Evolutionary conservation across 106 monocot genomes (phyloP).

Genomic region (Dendrobium chrysotoxum): DNA sequence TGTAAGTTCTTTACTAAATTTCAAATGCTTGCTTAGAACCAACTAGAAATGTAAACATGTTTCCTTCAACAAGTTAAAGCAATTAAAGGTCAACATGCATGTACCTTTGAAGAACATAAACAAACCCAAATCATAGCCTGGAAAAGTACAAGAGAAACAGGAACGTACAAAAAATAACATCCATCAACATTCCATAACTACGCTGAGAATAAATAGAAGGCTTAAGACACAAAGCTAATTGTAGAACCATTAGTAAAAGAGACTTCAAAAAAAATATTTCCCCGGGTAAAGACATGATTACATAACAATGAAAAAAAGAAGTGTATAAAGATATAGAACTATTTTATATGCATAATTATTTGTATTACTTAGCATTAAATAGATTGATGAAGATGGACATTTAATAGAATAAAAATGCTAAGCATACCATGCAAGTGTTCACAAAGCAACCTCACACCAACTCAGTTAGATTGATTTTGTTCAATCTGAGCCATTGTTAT

Average conservation of each 20-base stretch:
- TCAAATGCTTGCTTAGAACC: constrained; percentile 98
- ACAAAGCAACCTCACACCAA: no score
- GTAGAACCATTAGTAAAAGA: background rate
- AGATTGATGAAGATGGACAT: no score
- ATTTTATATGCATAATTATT: no score
- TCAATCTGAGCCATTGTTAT: no score
- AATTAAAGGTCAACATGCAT: background rate
- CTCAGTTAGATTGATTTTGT: no score
- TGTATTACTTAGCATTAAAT: no score
- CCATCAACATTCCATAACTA: background rate
- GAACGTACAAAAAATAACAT: background rate
- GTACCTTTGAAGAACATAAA: background rate
- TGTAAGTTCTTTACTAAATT: constrained; percentile 85
- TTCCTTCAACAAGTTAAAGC: constrained; percentile 43
- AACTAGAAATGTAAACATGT: constrained; percentile 85
- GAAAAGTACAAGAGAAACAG: background rate
- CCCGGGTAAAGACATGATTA: background rate
- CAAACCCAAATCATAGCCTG: background rate
- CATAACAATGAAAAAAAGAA: no score
- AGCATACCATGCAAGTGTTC: no score
- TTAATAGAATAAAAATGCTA: no score
- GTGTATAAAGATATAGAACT: no score
- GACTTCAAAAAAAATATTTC: background rate
- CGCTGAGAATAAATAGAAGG: background rate
- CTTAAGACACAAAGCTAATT: background rate